Base-by-base conservation (phyloP, 1,139 yeast species). In the Arxiozyma heterogenica region DNA sequence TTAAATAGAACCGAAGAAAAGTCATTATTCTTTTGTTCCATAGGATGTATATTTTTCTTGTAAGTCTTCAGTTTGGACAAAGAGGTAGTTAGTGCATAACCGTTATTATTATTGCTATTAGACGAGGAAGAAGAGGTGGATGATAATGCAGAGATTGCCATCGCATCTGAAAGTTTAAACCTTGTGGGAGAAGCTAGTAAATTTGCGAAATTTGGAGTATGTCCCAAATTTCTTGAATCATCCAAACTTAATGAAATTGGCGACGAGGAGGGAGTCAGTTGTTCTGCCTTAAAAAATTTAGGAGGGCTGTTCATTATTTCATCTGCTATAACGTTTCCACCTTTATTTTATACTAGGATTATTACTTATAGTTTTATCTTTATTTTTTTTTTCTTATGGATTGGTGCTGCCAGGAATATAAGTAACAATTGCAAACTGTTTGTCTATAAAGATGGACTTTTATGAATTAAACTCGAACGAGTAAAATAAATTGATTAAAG, bases 91-190 rank as follows among this genome's bases (percentile, higher is more conserved):
- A 64, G 65, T 44, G 59, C 55, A 18, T 57, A 44, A 42, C 85
- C 84, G 23, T 41, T 48, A 11, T 23, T 11, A n/a, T n/a, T 47
- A 22, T 22, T 22, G 8, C 4, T 20, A 21, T n/a, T 48, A 20
- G n/a, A n/a, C n/a, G 25, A 23, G 38, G 20, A 27, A 30, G 93
- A 4, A 87, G 39, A 34, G 15, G 39, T 15, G n/a, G 39, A 34
- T 34, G 39, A 34, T 4, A 34, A 12, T 15, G 39, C 4, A 34
- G 39, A 15, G 4, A 34, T 12, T 6, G 39, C 39, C 39, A 34
- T 6, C 12, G 39, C 39, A 12, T 98, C 9, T 2, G 53, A 51
- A 96, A 98, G 4, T 80, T 61, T 62, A 43, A 63, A 47, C 50
- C 62, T 63, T 22, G 66, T 63, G 15, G 67, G 67, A 1, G 66